Evolutionary conservation across 2,329 filamentous ascomycete species (phyloP), one percentile per base, ranked within the genome.

Genomic region (Diaporthe sp.): DNA sequence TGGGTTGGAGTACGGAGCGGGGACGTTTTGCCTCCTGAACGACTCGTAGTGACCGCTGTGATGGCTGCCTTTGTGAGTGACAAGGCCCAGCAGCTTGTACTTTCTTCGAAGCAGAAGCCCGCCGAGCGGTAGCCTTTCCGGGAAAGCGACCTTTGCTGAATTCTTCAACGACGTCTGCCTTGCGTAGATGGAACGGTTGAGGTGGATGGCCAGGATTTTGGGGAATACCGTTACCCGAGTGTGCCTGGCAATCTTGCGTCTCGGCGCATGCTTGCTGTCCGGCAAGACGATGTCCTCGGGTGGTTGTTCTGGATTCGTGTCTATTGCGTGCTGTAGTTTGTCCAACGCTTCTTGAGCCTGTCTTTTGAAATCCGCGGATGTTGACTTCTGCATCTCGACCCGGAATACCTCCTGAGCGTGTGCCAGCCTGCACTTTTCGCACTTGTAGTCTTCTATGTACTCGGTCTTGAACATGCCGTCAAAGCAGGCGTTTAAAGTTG

Each of bases 21-120:
- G 91, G 12, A 94, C 85, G 74, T 94, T 93, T 83, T 98, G 97
- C 50, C 97, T 91, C 44, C 97, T 90, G 83, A 98, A 98, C 0
- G 95, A 96, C 82, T 99, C 97, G 84, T 99, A 99, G 81, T 99
- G 97, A 0, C 97, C 97, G 79, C 95, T 98, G 80, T 98, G 93
- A 82, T 99, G 97, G 76, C 94, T 97, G 50, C 97, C 97, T 80
- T 97, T 97, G 81, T 99, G 97, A 30, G 94, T 97, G 47, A 99
- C 95, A 47, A 97, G 91, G 17, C 93, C 95, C 0, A 97, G 89
- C 7, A 99, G 87, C 79, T 92, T 94, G 84, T 98, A 99, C 81
- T 90, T 93, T 77, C 92, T 93, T 79, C 93, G 92, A 73, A 93
- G 90, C 56, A 97, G 84, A 32, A 98, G 86, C 0, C 95, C 92